Conservation (phyloP, 148 eudicot species). For the Nyssa sinensis region DNA sequence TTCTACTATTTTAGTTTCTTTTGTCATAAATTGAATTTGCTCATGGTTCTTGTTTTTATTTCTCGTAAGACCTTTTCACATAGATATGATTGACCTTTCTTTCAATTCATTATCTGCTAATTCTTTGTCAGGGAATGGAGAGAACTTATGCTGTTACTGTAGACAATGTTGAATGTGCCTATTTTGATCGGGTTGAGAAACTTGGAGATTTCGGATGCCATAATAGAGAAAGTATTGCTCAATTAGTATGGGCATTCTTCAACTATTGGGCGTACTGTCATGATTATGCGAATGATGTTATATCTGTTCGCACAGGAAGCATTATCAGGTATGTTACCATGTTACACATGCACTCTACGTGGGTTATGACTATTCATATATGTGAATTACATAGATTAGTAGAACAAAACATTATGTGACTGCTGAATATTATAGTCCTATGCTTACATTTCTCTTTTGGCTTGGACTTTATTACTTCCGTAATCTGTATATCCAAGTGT, state of each 20-base stretch:
- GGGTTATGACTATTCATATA: not conserved
- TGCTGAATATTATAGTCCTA: not conserved
- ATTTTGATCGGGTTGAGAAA: conserved; percentile 79
- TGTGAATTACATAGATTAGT: not conserved
- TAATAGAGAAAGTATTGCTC: conserved; percentile 70
- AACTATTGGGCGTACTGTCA: conserved; percentile 93
- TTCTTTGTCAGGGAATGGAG: conserved; percentile 63
- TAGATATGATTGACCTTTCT: not conserved
- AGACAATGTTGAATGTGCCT: conserved; percentile 63
- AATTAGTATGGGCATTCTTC: conserved; percentile 86
- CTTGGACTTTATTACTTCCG: not conserved
- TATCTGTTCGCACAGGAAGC: conserved; percentile 77
- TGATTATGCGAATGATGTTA: conserved; percentile 77
- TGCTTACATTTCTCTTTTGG: not conserved
- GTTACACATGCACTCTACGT: not conserved
- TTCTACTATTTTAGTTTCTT: too few relatives aligned
- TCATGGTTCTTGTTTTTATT: not conserved
- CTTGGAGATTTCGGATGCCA: conserved; percentile 67
- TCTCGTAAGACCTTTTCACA: not conserved
- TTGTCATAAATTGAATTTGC: not conserved
- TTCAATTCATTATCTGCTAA: conserved; percentile 1
- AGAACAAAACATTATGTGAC: not conserved
- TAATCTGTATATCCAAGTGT: too few relatives aligned
- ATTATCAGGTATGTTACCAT: conserved; percentile 57
- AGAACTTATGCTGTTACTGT: conserved; percentile 59